Conservation (phyloP, 306 rosid genomes). For the Cucurbita maxima region DNA sequence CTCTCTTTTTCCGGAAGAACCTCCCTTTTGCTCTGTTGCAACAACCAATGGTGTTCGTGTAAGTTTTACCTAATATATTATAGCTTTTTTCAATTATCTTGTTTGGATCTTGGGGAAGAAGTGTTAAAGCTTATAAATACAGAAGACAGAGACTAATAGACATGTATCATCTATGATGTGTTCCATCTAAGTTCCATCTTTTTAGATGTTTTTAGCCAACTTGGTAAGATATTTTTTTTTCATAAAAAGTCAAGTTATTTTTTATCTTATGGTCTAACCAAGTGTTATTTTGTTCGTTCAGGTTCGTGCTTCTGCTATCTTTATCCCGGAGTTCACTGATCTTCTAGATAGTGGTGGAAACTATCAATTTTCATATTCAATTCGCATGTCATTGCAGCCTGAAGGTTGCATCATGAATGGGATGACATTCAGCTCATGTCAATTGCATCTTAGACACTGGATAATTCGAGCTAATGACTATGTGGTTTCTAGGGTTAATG, state of each 20-base stretch:
- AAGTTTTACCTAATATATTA: slow-evolving; percentile 1
- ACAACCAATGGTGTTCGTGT: slow-evolving; percentile 73
- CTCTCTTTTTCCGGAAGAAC: slow-evolving; percentile 56
- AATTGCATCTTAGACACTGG: slow-evolving; percentile 68
- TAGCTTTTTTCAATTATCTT: not conserved
- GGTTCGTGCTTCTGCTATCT: slow-evolving; percentile 73
- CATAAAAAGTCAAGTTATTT: too few species aligned
- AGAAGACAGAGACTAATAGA: too few species aligned
- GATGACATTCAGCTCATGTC: slow-evolving; percentile 51
- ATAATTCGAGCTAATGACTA: slow-evolving; percentile 36
- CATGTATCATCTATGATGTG: too few species aligned
- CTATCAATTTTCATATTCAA: slow-evolving; percentile 55
- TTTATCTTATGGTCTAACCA: too few species aligned
- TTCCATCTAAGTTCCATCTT: too few species aligned
- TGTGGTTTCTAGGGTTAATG: slow-evolving; percentile 30
- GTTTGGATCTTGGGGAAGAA: not conserved
- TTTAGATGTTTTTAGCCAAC: too few species aligned
- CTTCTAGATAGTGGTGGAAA: slow-evolving; percentile 15
- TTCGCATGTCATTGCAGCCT: slow-evolving; percentile 61
- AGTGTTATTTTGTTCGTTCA: not conserved
- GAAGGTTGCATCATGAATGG: slow-evolving; percentile 59
- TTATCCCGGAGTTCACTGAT: slow-evolving; percentile 49
- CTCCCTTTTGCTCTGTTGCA: slow-evolving; percentile 64
- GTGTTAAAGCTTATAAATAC: too few species aligned
- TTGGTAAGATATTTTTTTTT: too few species aligned